Percentiles rank a stretch among this genome's conserved stretches.
These are phyloP conservation scores for Tulasnella sp. DNA, from an alignment of 768 basidiomycete genomes.

Conservation along the genomic window DNA sequence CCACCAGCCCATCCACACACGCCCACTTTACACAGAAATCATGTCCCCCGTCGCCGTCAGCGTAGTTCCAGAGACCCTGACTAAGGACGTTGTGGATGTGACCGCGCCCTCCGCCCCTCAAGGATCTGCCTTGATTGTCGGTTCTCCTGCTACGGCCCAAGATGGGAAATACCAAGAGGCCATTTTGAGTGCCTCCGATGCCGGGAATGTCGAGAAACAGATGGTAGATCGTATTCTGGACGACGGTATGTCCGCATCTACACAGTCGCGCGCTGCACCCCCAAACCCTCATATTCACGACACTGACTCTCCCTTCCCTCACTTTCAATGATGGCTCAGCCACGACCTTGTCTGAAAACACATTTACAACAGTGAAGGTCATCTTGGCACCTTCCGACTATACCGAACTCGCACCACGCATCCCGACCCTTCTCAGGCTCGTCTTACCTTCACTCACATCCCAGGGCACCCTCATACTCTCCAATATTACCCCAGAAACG, in stretches of 20 bases:
- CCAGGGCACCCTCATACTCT: constrained; percentile 55
- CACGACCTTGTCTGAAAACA: constrained; percentile 38
- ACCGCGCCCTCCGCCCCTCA: neutral
- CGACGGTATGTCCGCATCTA: constrained; percentile 41
- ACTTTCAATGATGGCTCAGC: constrained; percentile 32
- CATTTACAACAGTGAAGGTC: constrained; percentile 55
- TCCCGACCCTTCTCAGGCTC: constrained; percentile 46
- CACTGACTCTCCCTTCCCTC: neutral
- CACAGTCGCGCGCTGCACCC: neutral
- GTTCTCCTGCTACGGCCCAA: constrained; percentile 63
- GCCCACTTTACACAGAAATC: neutral
- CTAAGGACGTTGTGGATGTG: neutral
- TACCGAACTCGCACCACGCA: constrained; percentile 38
- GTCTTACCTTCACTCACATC: constrained; percentile 49
- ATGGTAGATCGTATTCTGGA: constrained; percentile 74
- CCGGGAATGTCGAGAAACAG: constrained; percentile 52
- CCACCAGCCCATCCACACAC: neutral
- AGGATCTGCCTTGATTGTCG: constrained; percentile 44
- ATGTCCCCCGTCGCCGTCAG: constrained; percentile 8
- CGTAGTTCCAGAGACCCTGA: neutral
- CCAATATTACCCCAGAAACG: constrained; percentile 35
- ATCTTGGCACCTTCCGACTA: constrained; percentile 56
- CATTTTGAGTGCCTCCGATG: constrained; percentile 42
- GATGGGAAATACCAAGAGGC: constrained; percentile 68
- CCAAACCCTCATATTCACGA: constrained; percentile 10